Evolutionary conservation across 1,139 yeast species (phyloP).

Genomic region (Suhomyces bribrorum): DNA sequence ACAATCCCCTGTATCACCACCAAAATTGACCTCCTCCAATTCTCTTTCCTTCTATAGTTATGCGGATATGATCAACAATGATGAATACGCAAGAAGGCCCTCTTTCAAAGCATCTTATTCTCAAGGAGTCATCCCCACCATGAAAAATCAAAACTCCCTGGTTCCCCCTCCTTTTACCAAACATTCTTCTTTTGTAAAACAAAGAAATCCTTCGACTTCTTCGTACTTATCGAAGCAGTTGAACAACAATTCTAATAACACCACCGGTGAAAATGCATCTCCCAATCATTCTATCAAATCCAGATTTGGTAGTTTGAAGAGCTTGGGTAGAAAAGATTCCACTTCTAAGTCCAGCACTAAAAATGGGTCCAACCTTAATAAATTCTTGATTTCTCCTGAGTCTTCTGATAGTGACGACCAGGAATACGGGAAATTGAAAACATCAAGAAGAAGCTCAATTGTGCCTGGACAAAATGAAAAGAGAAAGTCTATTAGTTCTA

Average conservation of each 20-base stretch:
- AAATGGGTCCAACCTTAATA: slow-evolving; percentile 5
- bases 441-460: slow-evolving; percentile 7
- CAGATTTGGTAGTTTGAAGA: slow-evolving; percentile 11
- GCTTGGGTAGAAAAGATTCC: slow-evolving; percentile 7
- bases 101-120: slow-evolving; percentile 40
- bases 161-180: slow-evolving; percentile 11
- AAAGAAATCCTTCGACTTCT: slow-evolving; percentile 15
- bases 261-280: slow-evolving; percentile 3
- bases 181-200: slow-evolving; percentile 16
- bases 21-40: slow-evolving; percentile 38
- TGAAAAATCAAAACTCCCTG: slow-evolving; percentile 6
- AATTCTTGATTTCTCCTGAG: slow-evolving; percentile 24
- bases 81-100: slow-evolving; percentile 62
- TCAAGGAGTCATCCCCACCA: slow-evolving; percentile 32
- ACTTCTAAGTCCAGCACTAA: not conserved
- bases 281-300: slow-evolving; percentile 7
- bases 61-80: slow-evolving; percentile 74
- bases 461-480: slow-evolving; percentile 8
- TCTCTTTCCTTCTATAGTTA: slow-evolving; percentile 75
- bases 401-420: slow-evolving; percentile 20
- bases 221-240: slow-evolving; percentile 24
- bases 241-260: slow-evolving; percentile 6
- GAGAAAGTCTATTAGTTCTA: slow-evolving; percentile 17
- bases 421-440: slow-evolving; percentile 8
- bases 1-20: slow-evolving; percentile 37